phyloP scores from a whole-genome alignment of 2,329 filamentous ascomycete species.

The Akanthomyces uredinophilus region DNA sequence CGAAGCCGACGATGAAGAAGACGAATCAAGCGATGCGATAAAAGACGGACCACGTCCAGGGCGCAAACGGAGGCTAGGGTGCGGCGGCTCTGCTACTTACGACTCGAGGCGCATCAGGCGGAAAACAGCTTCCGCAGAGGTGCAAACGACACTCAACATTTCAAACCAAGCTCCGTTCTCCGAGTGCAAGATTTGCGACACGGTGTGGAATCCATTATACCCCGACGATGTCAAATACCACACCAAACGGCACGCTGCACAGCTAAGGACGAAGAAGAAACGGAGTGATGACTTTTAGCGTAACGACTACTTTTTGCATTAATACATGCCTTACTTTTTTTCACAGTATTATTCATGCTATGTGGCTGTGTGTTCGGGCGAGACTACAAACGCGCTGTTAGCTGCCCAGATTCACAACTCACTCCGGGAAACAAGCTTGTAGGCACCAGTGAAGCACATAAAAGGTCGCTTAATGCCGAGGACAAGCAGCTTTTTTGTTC shows the following conservation, averaged over 20 bases:
- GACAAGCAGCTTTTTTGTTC: too few species aligned
- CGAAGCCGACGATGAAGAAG: not conserved
- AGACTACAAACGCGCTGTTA: not conserved
- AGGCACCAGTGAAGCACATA: not conserved
- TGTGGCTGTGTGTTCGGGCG: not conserved
- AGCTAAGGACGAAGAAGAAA: constrained; percentile 25
- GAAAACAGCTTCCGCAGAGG: constrained; percentile 17
- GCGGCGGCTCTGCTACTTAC: not conserved
- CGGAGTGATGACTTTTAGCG: constrained; percentile 11
- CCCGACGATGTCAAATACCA: constrained; percentile 41
- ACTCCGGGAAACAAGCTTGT: not conserved
- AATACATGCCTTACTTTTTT: constrained; percentile 2
- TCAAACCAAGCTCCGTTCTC: constrained; percentile 37
- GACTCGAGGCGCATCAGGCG: constrained; percentile 14
- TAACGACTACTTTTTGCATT: not conserved
- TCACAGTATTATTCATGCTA: not conserved
- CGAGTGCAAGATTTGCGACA: constrained; percentile 39
- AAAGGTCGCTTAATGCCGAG: too few species aligned
- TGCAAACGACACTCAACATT: constrained; percentile 42
- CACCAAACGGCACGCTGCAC: constrained; percentile 33
- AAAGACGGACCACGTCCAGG: not conserved
- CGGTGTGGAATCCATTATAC: constrained; percentile 39
- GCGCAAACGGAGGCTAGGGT: not conserved
- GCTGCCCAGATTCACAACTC: not conserved
- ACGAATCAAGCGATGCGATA: not conserved